Base-by-base conservation (phyloP, 225 moss, liverwort and hornwort species). In the Pseudisothecium myosuroides region DNA sequence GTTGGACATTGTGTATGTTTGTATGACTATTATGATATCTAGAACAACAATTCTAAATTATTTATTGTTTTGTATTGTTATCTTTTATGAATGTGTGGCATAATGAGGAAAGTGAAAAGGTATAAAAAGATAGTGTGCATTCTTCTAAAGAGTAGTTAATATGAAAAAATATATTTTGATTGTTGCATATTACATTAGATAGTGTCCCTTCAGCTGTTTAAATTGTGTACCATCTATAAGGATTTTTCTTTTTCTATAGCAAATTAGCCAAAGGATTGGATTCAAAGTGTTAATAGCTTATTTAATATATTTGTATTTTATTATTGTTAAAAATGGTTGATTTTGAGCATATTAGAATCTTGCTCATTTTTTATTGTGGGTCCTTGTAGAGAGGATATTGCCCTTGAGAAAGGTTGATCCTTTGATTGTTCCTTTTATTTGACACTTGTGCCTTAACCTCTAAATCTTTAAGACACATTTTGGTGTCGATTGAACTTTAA, bases 401-500 rank as follows among this genome's bases (percentile, higher is more conserved):
- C 1, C 23, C 69, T 22, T 68, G 1, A 69, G 1, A 31, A 18
- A 11, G 24, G 0, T 8, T 45, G 3, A 6, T 26, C 45, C 2
- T 45, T 45, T 1, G 3, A 28, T 10, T 29, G 6, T 28, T 28
- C 9, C 16, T n/a, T n/a, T n/a, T 6, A 17, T 73, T 31, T 17
- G 11, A 43, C 19, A 47, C 7, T 31, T 1, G 1, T 47, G 11
- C 6, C 11, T 7, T 18, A 11, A 43, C 1, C 0, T 1, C 17
- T 17, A 45, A 29, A 45, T 45, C 17, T 1, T 6, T 1, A 29
- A 47, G 11, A 11, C 4, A 11, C 2, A 29, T 17, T 29, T 18
- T 4, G 6, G 15, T 47, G 2, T 17, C 7, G 0, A 18, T 74
- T 18, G 47, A 73, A 45, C 3, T 16, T 73, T 17, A 9, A 74